Evolutionary conservation across 257 asterid species (phyloP).

Genomic region (Solanum chilense): DNA sequence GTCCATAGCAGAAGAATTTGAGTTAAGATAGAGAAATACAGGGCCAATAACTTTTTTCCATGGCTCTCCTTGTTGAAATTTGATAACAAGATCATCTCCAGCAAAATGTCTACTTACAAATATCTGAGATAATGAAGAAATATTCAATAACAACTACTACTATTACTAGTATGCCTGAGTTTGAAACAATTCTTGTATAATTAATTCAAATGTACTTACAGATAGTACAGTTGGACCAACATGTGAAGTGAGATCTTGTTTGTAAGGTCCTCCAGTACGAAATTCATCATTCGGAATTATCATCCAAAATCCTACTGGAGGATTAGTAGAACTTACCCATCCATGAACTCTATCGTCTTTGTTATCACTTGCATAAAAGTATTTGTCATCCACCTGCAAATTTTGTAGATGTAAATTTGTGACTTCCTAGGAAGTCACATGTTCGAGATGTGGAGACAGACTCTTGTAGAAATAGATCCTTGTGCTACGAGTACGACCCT

Average conservation of each 20-base stretch:
- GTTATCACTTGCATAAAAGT: constrained; percentile 72
- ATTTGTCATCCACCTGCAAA: constrained; percentile 77
- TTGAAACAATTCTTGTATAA: not conserved
- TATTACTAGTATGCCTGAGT: not conserved
- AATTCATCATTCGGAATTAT: constrained; percentile 85
- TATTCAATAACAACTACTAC: not conserved
- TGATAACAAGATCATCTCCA: constrained; percentile 31
- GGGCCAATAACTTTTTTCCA: constrained; percentile 92
- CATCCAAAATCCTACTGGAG: constrained; percentile 73
- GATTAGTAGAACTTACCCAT: constrained; percentile 37
- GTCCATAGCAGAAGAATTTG: constrained; percentile 12
- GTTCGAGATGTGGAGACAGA: not conserved
- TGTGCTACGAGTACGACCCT: fast-evolving
- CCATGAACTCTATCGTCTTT: constrained; percentile 68
- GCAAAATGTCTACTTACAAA: constrained; percentile 84
- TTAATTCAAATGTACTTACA: constrained; percentile 24
- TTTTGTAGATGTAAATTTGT: not conserved
- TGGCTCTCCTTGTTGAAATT: constrained; percentile 46
- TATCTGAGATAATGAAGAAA: constrained; percentile 27
- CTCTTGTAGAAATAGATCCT: not conserved
- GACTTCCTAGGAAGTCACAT: not conserved
- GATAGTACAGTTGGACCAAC: constrained; percentile 77
- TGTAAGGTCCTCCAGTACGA: constrained; percentile 69
- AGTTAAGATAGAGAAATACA: constrained; percentile 50
- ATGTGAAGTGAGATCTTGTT: constrained; percentile 88